Conservation (phyloP, 2,329 filamentous ascomycete genomes). For the Paraphoma chrysanthemicola region DNA sequence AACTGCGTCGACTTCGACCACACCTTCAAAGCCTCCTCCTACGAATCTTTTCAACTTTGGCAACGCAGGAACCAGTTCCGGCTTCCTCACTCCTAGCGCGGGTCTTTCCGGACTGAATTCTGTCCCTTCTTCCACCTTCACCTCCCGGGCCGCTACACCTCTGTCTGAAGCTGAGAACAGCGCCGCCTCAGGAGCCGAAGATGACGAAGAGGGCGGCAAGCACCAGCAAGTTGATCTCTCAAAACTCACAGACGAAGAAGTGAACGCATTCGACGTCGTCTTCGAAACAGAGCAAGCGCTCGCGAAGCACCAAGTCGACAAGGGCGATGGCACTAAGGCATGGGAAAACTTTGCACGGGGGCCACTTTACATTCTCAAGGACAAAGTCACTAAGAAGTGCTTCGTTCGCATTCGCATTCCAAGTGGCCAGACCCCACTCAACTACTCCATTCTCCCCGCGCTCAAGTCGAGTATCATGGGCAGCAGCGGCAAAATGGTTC, state of each 20-base stretch:
- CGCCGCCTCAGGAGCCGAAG: conserved; percentile 35
- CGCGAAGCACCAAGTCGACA: conserved; percentile 35
- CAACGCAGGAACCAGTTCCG: conserved; percentile 18
- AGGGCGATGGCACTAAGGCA: conserved; percentile 28
- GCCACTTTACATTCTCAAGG: conserved; percentile 45
- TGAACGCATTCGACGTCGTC: conserved; percentile 37
- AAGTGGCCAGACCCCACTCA: conserved; percentile 40
- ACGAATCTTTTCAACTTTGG: conserved; percentile 34
- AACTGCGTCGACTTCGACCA: conserved; percentile 37
- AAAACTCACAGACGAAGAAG: conserved; percentile 42
- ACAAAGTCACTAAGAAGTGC: conserved; percentile 42
- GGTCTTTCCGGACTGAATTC: conserved; percentile 29
- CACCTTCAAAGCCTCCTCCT: conserved; percentile 33
- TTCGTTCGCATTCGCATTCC: conserved; percentile 42
- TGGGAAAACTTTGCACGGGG: conserved; percentile 44
- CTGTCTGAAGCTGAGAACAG: conserved; percentile 42
- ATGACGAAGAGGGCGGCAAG: conserved; percentile 38
- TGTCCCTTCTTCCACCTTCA: conserved; percentile 35
- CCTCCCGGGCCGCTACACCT: conserved; percentile 46
- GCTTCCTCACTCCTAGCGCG: conserved; percentile 27
- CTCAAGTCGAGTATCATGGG: conserved; percentile 31
- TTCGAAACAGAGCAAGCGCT: conserved; percentile 40
- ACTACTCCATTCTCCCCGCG: conserved; percentile 39
- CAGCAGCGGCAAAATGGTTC: conserved; percentile 38
- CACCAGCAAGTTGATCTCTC: conserved; percentile 40